Conservation (phyloP, 2,329 filamentous ascomycete genomes). For the Monilinia vaccinii-corymbosi region DNA sequence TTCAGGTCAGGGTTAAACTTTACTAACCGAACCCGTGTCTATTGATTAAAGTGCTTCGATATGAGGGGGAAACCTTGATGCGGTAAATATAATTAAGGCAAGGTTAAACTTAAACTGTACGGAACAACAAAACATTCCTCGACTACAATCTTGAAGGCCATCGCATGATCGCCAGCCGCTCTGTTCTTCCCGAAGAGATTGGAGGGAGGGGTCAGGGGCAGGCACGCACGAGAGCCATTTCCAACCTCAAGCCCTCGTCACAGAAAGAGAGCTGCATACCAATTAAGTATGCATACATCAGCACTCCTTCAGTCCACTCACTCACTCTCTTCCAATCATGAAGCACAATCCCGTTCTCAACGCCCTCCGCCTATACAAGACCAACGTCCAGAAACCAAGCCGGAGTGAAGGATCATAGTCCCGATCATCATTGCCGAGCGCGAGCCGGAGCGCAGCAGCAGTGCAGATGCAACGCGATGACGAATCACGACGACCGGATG, state of each 20-base stretch:
- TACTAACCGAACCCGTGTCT: too few species aligned
- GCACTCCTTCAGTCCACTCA: neutral
- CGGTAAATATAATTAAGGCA: too few species aligned
- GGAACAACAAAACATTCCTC: too few species aligned
- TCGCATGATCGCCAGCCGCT: constrained; percentile 18
- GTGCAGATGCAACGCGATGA: neutral
- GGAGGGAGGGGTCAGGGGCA: neutral
- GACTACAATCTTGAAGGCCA: constrained; percentile 44
- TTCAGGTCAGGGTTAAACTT: too few species aligned
- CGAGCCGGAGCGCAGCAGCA: neutral
- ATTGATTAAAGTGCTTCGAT: too few species aligned
- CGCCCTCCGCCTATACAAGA: neutral
- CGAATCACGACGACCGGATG: neutral
- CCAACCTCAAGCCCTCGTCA: too few species aligned
- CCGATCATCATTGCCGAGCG: neutral
- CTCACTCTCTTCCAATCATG: neutral
- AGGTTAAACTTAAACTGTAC: too few species aligned
- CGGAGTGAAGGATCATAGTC: neutral
- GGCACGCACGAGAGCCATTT: constrained; percentile 15
- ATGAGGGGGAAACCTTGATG: too few species aligned
- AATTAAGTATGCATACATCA: neutral
- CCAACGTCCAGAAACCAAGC: neutral
- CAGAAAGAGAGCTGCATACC: too few species aligned
- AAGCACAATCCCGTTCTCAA: neutral
- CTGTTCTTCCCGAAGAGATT: too few species aligned